phyloP scores from a whole-genome alignment of 2,329 filamentous ascomycete genomes.

The Chaetomiaceae sp. region DNA sequence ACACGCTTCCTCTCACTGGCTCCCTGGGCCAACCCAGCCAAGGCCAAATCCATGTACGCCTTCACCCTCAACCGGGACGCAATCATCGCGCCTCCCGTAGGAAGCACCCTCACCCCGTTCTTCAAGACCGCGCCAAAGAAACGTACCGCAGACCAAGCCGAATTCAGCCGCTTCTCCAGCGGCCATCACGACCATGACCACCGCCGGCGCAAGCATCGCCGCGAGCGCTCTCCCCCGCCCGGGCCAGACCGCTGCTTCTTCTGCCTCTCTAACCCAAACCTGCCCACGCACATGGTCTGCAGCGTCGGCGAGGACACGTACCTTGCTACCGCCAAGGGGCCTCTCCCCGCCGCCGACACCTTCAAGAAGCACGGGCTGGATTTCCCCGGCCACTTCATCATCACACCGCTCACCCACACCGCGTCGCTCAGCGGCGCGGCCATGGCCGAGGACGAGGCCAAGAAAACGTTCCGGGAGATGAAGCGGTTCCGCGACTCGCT shows the following conservation, averaged over 20 bases:
- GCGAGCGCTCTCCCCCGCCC: constrained; percentile 52
- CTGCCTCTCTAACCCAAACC: constrained; percentile 81
- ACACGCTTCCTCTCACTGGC: constrained; percentile 92
- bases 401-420: constrained; percentile 81
- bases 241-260: constrained; percentile 87
- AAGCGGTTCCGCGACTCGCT: constrained; percentile 69
- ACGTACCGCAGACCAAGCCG: constrained; percentile 47
- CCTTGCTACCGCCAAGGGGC: constrained; percentile 87
- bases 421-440: constrained; percentile 59
- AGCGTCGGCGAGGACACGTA: constrained; percentile 86
- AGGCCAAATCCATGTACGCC: constrained; percentile 77
- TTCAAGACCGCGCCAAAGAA: constrained; percentile 49
- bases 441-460: constrained; percentile 39
- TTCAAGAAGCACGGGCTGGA: constrained; percentile 61
- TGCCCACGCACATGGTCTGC: constrained; percentile 82
- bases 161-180: constrained; percentile 52
- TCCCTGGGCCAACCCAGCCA: constrained; percentile 67
- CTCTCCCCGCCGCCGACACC: constrained; percentile 66
- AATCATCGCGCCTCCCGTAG: constrained; percentile 58
- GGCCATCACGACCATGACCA: constrained; percentile 42
- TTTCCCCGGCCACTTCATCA: constrained; percentile 83
- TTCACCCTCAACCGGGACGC: constrained; percentile 66
- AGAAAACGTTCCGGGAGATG: constrained; percentile 74
- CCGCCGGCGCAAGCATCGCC: constrained; percentile 34
- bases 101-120: constrained; percentile 74